Base-by-base conservation (phyloP, 805 yeast species). In the Kazachstania psychrophila region DNA sequence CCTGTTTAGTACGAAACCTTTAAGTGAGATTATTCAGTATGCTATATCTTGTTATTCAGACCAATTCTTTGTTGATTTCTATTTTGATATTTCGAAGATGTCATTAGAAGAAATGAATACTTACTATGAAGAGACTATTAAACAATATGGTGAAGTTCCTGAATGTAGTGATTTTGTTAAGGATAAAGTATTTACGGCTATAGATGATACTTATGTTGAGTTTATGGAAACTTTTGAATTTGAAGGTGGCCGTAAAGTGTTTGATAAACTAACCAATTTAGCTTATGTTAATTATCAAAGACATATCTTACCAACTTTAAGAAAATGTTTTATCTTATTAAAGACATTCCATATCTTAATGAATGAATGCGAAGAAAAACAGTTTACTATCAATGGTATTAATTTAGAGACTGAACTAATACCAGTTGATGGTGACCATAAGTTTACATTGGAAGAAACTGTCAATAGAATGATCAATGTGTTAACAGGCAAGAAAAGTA, bases 271-370 rank as follows among this genome's bases (percentile, higher is more conserved):
- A 24, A 11, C n/a, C 37, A 37, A 38, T 22, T 19, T 54, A 22
- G 48, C 52, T 6, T 54, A 48, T 34, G 45, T 54, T 1, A 42
- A 42, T 32, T 24, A 52, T 10, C 26, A 52, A 27, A 51, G 39
- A 28, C 49, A 47, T 28, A 24, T 55, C 12, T 40, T 51, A 13
- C 59, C 56, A 3, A 48, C 55, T 1, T 33, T 54, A 27, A 47
- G 60, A 34, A 53, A 60, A 30, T 60, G 55, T 34, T 31, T 55
- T 33, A 53, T 58, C 6, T 58, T 65, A 40, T 32, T 60, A 16
- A 51, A 48, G 29, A 54, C 52, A n/a, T 42, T 65, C 31, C 54
- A 54, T 29, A 44, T 48, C 6, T 41, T 58, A 6, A 41, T 61
- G 23, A 49, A 52, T 23, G 46, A 52, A 12, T 37, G 48, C 15